Evolutionary conservation across 306 rosid genomes (phyloP).

Genomic region (Vicia villosa): DNA sequence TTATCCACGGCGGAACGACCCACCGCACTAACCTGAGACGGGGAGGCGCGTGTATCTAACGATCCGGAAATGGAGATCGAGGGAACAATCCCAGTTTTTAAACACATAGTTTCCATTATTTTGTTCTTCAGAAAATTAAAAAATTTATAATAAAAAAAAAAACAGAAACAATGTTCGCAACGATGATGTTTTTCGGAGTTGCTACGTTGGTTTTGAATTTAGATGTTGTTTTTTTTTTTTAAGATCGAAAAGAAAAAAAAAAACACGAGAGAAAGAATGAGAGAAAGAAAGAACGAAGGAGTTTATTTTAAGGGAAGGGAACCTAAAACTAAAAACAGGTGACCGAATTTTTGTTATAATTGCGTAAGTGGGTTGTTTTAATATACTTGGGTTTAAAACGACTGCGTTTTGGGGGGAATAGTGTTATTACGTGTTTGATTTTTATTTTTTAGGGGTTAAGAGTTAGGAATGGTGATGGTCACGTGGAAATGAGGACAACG

Average conservation of each 20-base stretch:
- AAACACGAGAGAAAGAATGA: not conserved
- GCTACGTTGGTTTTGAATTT: not conserved
- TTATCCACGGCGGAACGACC: slow-evolving; percentile 48
- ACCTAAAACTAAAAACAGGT: not conserved
- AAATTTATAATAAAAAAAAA: too few relatives aligned
- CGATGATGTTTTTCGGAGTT: not conserved
- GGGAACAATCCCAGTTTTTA: slow-evolving; percentile 59
- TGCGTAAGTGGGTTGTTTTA: not conserved
- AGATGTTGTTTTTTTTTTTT: not conserved
- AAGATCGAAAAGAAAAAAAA: not conserved
- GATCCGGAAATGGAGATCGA: slow-evolving; percentile 58
- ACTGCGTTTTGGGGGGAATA: not conserved
- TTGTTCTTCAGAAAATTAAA: too few relatives aligned
- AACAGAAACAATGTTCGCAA: slow-evolving; percentile 18
- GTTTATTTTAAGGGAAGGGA: not conserved
- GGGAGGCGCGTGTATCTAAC: slow-evolving; percentile 56
- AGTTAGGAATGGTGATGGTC: not conserved
- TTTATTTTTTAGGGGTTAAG: too few relatives aligned
- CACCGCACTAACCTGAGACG: slow-evolving; percentile 57
- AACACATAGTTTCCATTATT: slow-evolving; percentile 65
- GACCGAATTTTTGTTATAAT: not conserved
- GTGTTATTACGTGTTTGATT: too few relatives aligned
- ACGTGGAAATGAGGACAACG: slow-evolving; percentile 28
- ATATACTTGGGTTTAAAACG: not conserved
- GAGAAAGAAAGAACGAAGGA: not conserved